Evolutionary conservation across 176 grass and related monocot species (phyloP).

Genomic region (Raddia distichophylla): DNA sequence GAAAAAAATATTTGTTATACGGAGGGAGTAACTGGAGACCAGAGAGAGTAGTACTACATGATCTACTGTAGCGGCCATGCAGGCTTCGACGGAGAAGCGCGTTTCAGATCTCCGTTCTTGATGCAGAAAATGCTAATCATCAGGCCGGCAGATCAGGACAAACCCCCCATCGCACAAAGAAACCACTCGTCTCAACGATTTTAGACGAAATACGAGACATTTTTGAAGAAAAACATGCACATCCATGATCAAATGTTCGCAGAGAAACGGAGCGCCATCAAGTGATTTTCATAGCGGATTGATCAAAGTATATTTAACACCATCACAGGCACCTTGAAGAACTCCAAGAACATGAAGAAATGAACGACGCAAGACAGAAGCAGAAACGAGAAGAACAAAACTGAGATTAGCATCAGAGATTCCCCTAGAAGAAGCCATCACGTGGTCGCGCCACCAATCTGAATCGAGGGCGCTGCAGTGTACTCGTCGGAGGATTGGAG

Average conservation of each 20-base stretch:
- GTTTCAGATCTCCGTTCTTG: constrained; percentile 49
- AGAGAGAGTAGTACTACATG: background rate
- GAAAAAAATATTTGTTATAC: background rate
- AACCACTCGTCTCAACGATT: background rate
- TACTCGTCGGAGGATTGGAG: constrained; percentile 10
- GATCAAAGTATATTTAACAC: constrained; percentile 14
- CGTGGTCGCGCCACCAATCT: background rate
- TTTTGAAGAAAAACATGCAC: background rate
- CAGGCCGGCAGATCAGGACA: constrained; percentile 39
- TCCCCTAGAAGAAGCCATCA: constrained; percentile 62
- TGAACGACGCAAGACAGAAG: background rate
- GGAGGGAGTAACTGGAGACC: background rate
- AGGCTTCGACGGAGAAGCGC: constrained; percentile 33
- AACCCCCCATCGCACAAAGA: background rate
- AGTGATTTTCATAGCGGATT: background rate
- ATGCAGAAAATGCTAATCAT: constrained; percentile 42
- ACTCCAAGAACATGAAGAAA: background rate
- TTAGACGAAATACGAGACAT: background rate
- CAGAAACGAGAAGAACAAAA: background rate
- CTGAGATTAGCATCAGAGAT: constrained; percentile 46
- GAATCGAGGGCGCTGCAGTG: constrained; percentile 36
- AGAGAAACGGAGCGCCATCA: background rate
- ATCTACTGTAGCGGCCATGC: constrained; percentile 31
- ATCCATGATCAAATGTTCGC: background rate
- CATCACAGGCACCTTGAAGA: background rate